Conservation (phyloP, 2,329 filamentous ascomycete species). For the Escovopsis weberi region DNA sequence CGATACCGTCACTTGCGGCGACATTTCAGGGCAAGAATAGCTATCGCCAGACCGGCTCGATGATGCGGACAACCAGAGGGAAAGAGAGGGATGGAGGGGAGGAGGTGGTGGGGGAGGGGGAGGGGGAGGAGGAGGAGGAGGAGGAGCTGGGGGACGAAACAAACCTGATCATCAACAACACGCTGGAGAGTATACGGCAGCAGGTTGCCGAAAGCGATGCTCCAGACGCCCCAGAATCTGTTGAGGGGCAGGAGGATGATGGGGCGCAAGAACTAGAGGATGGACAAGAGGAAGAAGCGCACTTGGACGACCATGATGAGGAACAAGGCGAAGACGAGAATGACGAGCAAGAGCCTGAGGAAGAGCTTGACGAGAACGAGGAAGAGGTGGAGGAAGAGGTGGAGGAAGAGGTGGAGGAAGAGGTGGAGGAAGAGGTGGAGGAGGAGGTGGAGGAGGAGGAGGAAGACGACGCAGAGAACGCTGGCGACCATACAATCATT, state of each 20-base stretch:
- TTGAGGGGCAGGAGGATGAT: not conserved
- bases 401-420: no score
- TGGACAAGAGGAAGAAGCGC: no score
- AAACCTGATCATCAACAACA: conserved; percentile 40
- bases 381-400: no score
- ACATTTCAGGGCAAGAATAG: conserved; percentile 14
- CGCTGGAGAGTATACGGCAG: conserved; percentile 35
- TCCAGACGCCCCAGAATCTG: conserved; percentile 2
- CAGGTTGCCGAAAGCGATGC: conserved; percentile 7
- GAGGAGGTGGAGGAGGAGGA: no score
- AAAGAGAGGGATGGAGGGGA: not conserved
- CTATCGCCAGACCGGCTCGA: conserved; percentile 12
- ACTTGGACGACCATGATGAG: no score
- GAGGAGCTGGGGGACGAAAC: conserved; percentile 41
- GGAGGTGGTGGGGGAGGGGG: conserved; percentile 25
- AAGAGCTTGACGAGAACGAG: no score
- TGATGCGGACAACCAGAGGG: conserved; percentile 12
- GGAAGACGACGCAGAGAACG: not conserved
- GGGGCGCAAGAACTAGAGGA: no score
- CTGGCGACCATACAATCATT: not conserved
- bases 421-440: no score
- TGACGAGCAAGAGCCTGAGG: no score
- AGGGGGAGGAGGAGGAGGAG: not conserved
- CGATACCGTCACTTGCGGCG: conserved; percentile 35
- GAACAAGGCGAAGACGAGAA: no score